These are phyloP conservation scores for Populus tremula DNA, from an alignment of 345 rosid species.

Conservation along the genomic window DNA sequence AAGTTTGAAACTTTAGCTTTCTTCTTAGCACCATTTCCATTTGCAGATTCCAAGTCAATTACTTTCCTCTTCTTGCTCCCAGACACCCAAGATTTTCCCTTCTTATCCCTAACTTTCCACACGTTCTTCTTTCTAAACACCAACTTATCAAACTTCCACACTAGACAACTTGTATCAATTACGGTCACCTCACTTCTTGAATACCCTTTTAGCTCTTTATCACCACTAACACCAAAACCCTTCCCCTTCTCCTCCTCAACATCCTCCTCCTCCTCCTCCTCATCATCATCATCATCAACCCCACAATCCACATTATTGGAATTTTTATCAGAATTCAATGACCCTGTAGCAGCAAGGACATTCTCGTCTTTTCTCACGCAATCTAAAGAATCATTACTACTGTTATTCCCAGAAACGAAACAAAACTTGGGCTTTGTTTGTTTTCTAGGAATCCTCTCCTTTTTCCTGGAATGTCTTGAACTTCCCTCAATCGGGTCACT, in stretches of 20 bases:
- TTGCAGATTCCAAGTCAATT: constrained; percentile 28
- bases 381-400: constrained; percentile 1
- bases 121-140: constrained; percentile 67
- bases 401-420: constrained; percentile 24
- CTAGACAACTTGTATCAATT: constrained; percentile 73
- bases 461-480: constrained; percentile 35
- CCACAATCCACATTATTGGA: constrained; percentile 16
- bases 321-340: constrained; percentile 32
- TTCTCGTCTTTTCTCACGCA: constrained; percentile 24
- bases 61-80: constrained; percentile 65
- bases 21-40: constrained; percentile 45
- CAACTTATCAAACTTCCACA: constrained; percentile 86
- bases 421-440: constrained; percentile 77
- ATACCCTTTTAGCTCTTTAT: constrained; percentile 62
- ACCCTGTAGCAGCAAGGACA: constrained; percentile 30
- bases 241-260: constrained; percentile 35
- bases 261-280: constrained; percentile 25
- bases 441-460: constrained; percentile 47
- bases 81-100: constrained; percentile 49
- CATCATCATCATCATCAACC: constrained; percentile 20
- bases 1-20: constrained; percentile 39
- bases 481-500: constrained; percentile 5
- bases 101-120: constrained; percentile 88
- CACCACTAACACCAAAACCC: constrained; percentile 14
- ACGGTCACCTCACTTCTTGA: constrained; percentile 94